Percentiles rank a stretch among this genome's conserved stretches.
Conservation (phyloP, 2,329 filamentous ascomycete genomes). For the Byssothecium circinans region DNA sequence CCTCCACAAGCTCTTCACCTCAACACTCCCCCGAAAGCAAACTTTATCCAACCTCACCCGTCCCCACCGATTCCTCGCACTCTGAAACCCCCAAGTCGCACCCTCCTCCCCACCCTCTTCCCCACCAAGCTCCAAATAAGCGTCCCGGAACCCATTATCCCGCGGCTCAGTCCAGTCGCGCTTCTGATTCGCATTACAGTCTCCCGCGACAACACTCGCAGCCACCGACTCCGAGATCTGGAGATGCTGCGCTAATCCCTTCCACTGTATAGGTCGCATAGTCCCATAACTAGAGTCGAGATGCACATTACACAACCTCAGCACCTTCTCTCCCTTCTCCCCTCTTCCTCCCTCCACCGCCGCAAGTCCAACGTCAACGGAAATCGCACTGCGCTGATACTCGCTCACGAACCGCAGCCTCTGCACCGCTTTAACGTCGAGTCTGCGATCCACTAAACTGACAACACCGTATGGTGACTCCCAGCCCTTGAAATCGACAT, state of each 20-base stretch:
- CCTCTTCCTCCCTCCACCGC: neutral
- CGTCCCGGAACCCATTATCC: slow-evolving; percentile 55
- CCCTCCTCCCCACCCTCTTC: slow-evolving; percentile 53
- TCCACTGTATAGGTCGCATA: slow-evolving; percentile 52
- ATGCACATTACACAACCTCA: slow-evolving; percentile 59
- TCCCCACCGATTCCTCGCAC: slow-evolving; percentile 47
- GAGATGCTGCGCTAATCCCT: slow-evolving; percentile 48
- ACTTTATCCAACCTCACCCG: slow-evolving; percentile 58
- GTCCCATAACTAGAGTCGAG: slow-evolving; percentile 52
- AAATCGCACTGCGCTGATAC: slow-evolving; percentile 57
- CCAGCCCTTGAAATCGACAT: slow-evolving; percentile 49
- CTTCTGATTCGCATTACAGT: slow-evolving; percentile 59
- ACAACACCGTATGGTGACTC: slow-evolving; percentile 54
- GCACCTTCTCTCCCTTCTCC: slow-evolving; percentile 23
- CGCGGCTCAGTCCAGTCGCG: slow-evolving; percentile 52
- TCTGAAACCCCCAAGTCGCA: slow-evolving; percentile 61
- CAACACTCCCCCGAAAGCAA: slow-evolving; percentile 47
- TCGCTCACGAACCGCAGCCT: slow-evolving; percentile 52
- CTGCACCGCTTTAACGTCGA: slow-evolving; percentile 49
- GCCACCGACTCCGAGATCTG: slow-evolving; percentile 25
- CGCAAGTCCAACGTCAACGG: slow-evolving; percentile 49
- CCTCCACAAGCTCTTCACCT: slow-evolving; percentile 43
- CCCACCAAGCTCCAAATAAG: slow-evolving; percentile 55
- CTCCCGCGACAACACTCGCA: slow-evolving; percentile 54
- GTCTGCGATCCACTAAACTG: slow-evolving; percentile 52